A percentile compares a stretch with the other conserved stretches of the same genome.
phyloP scores from a whole-genome alignment of 2,329 filamentous ascomycete species.

The Calcarisporium arbuscula region DNA sequence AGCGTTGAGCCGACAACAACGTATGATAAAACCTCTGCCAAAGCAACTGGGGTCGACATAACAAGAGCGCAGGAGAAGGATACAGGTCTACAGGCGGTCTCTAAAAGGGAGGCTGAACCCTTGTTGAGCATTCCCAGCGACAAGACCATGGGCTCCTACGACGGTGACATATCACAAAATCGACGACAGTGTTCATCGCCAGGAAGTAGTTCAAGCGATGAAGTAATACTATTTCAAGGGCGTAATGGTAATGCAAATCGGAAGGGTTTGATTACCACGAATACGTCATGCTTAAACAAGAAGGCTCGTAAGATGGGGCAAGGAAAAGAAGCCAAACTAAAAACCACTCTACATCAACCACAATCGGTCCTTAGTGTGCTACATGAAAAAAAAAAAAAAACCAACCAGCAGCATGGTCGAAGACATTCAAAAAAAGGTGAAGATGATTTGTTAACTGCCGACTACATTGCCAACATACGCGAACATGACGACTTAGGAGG shows the following conservation, averaged over 20 bases:
- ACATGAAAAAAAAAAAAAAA: conserved; percentile 10
- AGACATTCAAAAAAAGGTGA: conserved; percentile 19
- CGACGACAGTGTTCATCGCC: conserved; percentile 9
- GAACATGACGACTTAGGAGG: conserved; percentile 45
- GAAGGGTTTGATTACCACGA: conserved; percentile 5
- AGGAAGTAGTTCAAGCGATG: conserved; percentile 47
- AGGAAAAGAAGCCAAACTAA: neutral
- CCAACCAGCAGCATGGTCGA: conserved; percentile 12
- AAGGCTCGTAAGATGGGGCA: conserved; percentile 2
- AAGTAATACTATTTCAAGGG: conserved; percentile 64
- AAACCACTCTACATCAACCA: neutral
- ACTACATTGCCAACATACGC: conserved; percentile 65
- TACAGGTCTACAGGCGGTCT: neutral
- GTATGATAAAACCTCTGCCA: neutral
- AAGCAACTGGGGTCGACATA: neutral
- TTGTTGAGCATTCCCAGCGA: too few relatives aligned
- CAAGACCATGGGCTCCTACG: conserved; percentile 6
- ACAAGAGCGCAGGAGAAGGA: neutral
- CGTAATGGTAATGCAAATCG: conserved; percentile 30
- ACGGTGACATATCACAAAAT: conserved; percentile 16
- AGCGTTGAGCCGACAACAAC: neutral
- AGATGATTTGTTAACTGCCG: conserved; percentile 54
- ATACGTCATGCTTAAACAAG: neutral
- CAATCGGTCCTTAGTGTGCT: neutral
- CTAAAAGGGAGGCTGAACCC: too few relatives aligned